phyloP scores from a whole-genome alignment of 1,139 yeast genomes.

The Cylindricascospora bacillispora region DNA sequence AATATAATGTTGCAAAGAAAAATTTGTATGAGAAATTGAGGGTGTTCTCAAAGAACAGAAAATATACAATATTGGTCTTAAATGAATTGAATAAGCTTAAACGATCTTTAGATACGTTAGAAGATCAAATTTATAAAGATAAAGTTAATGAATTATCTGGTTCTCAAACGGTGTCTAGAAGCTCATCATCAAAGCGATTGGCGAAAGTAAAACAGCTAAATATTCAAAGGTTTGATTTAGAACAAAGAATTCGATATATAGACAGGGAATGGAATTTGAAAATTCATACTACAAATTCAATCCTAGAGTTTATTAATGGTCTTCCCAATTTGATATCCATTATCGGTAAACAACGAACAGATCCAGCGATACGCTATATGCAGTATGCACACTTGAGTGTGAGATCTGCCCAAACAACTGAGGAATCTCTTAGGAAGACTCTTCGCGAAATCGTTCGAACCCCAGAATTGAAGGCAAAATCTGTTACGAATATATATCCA shows the following conservation, averaged over 20 bases:
- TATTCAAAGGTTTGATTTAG: slow-evolving; percentile 13
- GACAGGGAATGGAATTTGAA: slow-evolving; percentile 19
- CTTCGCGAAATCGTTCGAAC: slow-evolving; percentile 44
- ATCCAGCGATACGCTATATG: slow-evolving; percentile 41
- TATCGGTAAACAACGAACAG: slow-evolving; percentile 40
- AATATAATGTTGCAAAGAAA: slow-evolving; percentile 24
- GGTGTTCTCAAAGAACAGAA: slow-evolving; percentile 17
- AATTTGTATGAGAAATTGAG: slow-evolving; percentile 14
- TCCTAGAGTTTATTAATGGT: slow-evolving; percentile 41
- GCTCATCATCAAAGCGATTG: slow-evolving; percentile 8
- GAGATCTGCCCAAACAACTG: slow-evolving; percentile 38
- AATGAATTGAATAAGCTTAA: slow-evolving; percentile 38
- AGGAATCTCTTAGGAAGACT: slow-evolving; percentile 36
- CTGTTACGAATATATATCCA: slow-evolving; percentile 28
- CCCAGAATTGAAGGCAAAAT: slow-evolving; percentile 32
- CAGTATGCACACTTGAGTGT: slow-evolving; percentile 41
- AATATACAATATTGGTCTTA: slow-evolving; percentile 32
- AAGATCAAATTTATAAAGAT: slow-evolving; percentile 35
- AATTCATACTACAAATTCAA: slow-evolving; percentile 17
- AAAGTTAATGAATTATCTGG: slow-evolving; percentile 24
- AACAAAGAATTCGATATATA: slow-evolving; percentile 15
- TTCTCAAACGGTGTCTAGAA: slow-evolving; percentile 7
- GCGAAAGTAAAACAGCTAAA: slow-evolving; percentile 8
- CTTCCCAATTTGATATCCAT: slow-evolving; percentile 44
- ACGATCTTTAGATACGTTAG: slow-evolving; percentile 32